These are phyloP conservation scores for Komagataella populi DNA, from an alignment of 805 yeast species.

Conservation along the genomic window DNA sequence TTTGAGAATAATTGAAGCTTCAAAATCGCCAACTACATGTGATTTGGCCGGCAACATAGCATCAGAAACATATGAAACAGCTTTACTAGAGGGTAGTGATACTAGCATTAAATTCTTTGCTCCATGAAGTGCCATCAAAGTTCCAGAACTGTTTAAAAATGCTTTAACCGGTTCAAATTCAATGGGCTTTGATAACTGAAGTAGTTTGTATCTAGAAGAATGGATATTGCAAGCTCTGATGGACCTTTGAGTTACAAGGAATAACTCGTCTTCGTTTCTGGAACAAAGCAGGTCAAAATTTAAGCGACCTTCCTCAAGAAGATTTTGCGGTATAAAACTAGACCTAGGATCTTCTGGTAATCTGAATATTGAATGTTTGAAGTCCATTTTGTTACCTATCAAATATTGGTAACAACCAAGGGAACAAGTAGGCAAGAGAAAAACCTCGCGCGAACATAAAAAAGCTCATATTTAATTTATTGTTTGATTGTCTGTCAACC, in stretches of 20 bases:
- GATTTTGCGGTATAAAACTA: neutral
- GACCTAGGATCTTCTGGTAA: neutral
- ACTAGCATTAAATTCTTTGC: constrained; percentile 11
- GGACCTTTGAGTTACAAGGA: constrained; percentile 15
- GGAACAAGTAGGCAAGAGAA: neutral
- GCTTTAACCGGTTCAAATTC: constrained; percentile 12
- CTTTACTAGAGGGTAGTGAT: constrained; percentile 11
- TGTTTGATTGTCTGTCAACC: too few species aligned
- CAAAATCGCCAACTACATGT: neutral
- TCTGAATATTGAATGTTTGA: neutral
- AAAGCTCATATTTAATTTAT: too few species aligned
- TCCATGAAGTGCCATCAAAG: constrained; percentile 17
- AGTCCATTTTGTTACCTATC: neutral
- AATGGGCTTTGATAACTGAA: constrained; percentile 4
- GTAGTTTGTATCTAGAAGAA: constrained; percentile 12
- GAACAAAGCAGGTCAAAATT: neutral
- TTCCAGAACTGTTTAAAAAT: constrained; percentile 15
- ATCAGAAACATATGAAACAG: neutral
- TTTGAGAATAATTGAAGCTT: constrained; percentile 11
- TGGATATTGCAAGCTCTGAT: constrained; percentile 18
- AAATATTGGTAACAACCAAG: neutral
- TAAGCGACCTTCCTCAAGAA: neutral
- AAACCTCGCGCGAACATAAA: neutral
- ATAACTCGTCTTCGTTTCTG: constrained; percentile 11
- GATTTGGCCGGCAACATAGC: neutral